A percentile compares a stretch with the other conserved stretches of the same genome.
These are phyloP conservation scores for Blastobotrys robertii DNA, from an alignment of 805 yeast genomes.

Conservation along the genomic window DNA sequence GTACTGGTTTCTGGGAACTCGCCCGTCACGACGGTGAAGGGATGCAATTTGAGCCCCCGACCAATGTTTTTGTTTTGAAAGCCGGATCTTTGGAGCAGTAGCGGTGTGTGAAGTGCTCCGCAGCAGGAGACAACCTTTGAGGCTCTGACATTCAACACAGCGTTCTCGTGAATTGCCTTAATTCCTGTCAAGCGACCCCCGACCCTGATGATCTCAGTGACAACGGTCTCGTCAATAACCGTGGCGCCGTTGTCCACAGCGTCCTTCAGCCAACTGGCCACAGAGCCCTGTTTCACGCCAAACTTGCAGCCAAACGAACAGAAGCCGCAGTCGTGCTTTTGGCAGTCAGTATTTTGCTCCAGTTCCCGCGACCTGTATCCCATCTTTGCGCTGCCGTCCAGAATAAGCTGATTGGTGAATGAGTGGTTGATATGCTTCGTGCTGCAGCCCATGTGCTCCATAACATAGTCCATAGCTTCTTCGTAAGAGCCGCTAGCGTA, in stretches of 20 bases:
- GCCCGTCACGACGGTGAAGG: conserved; percentile 34
- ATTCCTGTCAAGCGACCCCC: conserved; percentile 38
- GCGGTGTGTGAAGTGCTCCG: conserved; percentile 43
- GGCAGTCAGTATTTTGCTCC: conserved; percentile 37
- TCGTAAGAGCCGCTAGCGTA: conserved; percentile 37
- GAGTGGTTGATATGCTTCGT: conserved; percentile 35
- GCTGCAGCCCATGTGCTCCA: conserved; percentile 40
- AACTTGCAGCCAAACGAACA: conserved; percentile 41
- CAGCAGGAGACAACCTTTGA: conserved; percentile 36
- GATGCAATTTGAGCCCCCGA: conserved; percentile 41
- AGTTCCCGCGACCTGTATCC: conserved; percentile 35
- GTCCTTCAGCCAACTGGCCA: conserved; percentile 40
- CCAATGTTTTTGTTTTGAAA: conserved; percentile 45
- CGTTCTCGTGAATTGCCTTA: conserved; percentile 29
- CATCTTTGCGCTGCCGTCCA: conserved; percentile 37
- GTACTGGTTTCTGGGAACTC: conserved; percentile 32
- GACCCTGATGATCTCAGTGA: conserved; percentile 39
- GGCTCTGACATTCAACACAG: conserved; percentile 32
- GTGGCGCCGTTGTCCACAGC: conserved; percentile 38
- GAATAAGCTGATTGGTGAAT: conserved; percentile 33
- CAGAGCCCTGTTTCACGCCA: conserved; percentile 44
- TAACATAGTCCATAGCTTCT: conserved; percentile 37
- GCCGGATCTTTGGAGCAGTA: conserved; percentile 37
- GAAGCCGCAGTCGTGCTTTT: conserved; percentile 37
- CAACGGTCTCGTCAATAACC: conserved; percentile 36